phyloP scores from a whole-genome alignment of 2,329 filamentous ascomycete species.

The Penicillium italicum region DNA sequence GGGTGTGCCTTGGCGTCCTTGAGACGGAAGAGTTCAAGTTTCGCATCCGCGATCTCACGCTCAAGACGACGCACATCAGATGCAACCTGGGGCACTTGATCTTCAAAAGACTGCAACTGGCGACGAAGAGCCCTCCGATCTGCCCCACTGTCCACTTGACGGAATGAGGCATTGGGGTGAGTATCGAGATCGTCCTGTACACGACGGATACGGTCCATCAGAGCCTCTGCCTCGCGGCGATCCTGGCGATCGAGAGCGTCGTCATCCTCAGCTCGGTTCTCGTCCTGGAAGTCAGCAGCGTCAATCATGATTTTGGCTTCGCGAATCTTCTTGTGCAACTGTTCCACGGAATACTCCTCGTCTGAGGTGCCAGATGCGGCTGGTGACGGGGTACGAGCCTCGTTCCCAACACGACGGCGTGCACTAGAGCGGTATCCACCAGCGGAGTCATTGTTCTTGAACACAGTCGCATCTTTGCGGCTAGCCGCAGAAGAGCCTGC shows the following conservation, averaged over 20 bases:
- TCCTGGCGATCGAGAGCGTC: conserved; percentile 87
- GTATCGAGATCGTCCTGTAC: conserved; percentile 92
- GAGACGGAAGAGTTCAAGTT: conserved; percentile 86
- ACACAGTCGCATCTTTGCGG: conserved; percentile 93
- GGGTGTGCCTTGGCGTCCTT: conserved; percentile 92
- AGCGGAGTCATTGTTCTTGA: conserved; percentile 92
- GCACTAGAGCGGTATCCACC: conserved; percentile 92
- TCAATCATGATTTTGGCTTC: conserved; percentile 94
- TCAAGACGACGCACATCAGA: conserved; percentile 89
- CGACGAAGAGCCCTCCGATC: conserved; percentile 82
- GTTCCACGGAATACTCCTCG: conserved; percentile 81
- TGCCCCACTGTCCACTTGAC: conserved; percentile 75
- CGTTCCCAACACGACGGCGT: conserved; percentile 72
- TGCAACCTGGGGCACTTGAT: conserved; percentile 85
- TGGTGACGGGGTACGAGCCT: conserved; percentile 71
- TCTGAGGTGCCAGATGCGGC: conserved; percentile 64
- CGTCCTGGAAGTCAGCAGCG: conserved; percentile 93
- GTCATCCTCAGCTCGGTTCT: conserved; percentile 84
- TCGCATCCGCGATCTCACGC: conserved; percentile 86
- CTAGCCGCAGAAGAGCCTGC: conserved; percentile 55
- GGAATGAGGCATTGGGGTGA: conserved; percentile 72
- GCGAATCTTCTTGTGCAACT: conserved; percentile 84
- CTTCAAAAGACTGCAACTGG: conserved; percentile 81
- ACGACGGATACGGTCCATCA: conserved; percentile 86
- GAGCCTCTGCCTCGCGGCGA: conserved; percentile 84